These are phyloP conservation scores for Boletus rufocinnamomeus DNA, from an alignment of 768 basidiomycete genomes.

Conservation along the genomic window DNA sequence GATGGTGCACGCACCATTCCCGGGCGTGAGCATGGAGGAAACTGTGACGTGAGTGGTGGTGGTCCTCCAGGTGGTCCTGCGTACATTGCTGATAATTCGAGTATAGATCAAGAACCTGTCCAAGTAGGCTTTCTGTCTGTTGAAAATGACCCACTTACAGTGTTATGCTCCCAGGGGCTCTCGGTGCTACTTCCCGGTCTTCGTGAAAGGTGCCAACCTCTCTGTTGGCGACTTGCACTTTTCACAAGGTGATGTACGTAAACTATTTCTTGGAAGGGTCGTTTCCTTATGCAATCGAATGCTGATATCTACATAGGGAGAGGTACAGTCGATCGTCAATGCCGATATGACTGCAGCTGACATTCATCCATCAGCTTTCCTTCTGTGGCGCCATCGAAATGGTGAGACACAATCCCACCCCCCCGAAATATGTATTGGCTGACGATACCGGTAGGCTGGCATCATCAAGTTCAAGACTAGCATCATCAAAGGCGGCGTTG, in stretches of 20 bases:
- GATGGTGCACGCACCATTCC: conserved; percentile 79
- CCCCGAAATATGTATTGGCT: background rate
- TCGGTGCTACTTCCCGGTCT: conserved; percentile 76
- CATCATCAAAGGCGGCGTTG: conserved; percentile 72
- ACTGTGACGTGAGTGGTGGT: conserved; percentile 57
- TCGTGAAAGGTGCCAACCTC: conserved; percentile 71
- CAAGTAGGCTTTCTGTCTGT: conserved; percentile 35
- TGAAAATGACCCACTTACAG: background rate
- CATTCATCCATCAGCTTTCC: conserved; percentile 45
- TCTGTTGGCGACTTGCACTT: conserved; percentile 81
- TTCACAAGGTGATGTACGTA: conserved; percentile 68
- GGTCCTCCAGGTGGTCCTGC: background rate
- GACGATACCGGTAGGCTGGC: conserved; percentile 48
- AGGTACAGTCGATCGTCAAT: conserved; percentile 39
- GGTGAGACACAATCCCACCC: conserved; percentile 35
- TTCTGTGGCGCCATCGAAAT: conserved; percentile 83
- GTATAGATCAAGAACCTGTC: conserved; percentile 74
- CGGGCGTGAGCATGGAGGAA: conserved; percentile 79
- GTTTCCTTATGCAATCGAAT: background rate
- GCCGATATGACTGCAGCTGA: background rate
- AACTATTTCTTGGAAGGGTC: background rate
- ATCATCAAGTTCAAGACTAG: conserved; percentile 71
- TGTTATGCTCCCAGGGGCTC: conserved; percentile 48
- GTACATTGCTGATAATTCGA: background rate
- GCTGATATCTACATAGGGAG: conserved; percentile 44